Percentiles rank a stretch among this genome's conserved stretches.
Evolutionary conservation across 2,329 filamentous ascomycete species (phyloP).

Genomic region (Aspergillus fumigatiaffinis): DNA sequence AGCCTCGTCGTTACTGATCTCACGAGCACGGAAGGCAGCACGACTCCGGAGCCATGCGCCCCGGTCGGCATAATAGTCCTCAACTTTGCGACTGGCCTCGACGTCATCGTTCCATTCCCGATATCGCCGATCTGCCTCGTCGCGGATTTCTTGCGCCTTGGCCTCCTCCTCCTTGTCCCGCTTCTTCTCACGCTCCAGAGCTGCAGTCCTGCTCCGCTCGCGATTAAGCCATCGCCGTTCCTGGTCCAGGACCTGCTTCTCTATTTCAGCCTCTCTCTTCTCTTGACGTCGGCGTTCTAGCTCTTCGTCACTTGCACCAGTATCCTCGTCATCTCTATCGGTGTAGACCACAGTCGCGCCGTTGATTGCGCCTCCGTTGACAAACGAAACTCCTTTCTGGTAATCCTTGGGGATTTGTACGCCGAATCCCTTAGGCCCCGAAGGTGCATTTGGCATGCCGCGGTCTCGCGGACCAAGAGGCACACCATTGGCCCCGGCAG

Average conservation of each 20-base stretch:
- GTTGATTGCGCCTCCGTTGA: slow-evolving; percentile 71
- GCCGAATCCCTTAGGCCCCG: slow-evolving; percentile 62
- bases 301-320: slow-evolving; percentile 82
- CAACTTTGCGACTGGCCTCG: slow-evolving; percentile 67
- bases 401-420: slow-evolving; percentile 65
- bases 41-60: slow-evolving; percentile 82
- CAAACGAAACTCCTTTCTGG: slow-evolving; percentile 74
- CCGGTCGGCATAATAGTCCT: slow-evolving; percentile 84
- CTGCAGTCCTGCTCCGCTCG: slow-evolving; percentile 77
- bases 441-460: slow-evolving; percentile 69
- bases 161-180: slow-evolving; percentile 73
- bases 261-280: slow-evolving; percentile 69
- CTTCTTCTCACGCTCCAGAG: slow-evolving; percentile 77
- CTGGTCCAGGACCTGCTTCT: slow-evolving; percentile 78
- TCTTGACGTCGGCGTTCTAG: slow-evolving; percentile 67
- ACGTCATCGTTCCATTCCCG: slow-evolving; percentile 84
- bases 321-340: slow-evolving; percentile 76
- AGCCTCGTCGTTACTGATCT: slow-evolving; percentile 72
- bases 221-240: slow-evolving; percentile 89
- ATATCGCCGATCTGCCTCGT: slow-evolving; percentile 67
- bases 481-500: slow-evolving; percentile 65
- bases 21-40: slow-evolving; percentile 65
- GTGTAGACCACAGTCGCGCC: slow-evolving; percentile 49
- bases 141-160: slow-evolving; percentile 59
- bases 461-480: slow-evolving; percentile 69